phyloP scores from a whole-genome alignment of 306 rosid genomes.

The Abrus pulchellus region DNA sequence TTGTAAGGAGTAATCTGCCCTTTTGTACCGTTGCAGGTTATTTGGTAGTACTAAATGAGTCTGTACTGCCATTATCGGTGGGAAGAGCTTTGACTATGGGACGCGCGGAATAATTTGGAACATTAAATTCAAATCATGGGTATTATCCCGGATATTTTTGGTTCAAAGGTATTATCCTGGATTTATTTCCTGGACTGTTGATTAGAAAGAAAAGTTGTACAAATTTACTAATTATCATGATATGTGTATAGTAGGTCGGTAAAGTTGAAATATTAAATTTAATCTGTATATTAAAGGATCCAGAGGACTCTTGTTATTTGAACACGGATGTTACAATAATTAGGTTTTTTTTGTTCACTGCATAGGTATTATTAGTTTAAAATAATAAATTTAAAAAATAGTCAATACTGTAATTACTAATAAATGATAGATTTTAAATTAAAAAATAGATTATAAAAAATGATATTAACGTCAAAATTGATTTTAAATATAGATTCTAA shows the following conservation, averaged over 20 bases:
- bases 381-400: too few relatives aligned
- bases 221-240: constrained; percentile 29
- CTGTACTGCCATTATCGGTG: constrained; percentile 1
- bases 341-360: too few relatives aligned
- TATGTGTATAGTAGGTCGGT: constrained; percentile 47
- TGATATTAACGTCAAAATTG: too few relatives aligned
- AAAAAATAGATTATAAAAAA: too few relatives aligned
- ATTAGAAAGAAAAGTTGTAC: constrained; percentile 34
- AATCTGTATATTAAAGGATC: constrained; percentile 39
- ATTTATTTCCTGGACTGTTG: constrained; percentile 41
- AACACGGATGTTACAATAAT: neutral
- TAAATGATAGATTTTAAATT: too few relatives aligned
- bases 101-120: constrained; percentile 28
- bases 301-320: neutral
- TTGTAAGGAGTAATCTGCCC: neutral
- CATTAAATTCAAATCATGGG: constrained; percentile 35
- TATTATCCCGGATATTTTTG: constrained; percentile 9
- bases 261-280: constrained; percentile 30
- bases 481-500: too few relatives aligned
- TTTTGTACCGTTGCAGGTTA: constrained; percentile 29
- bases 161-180: constrained; percentile 4
- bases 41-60: neutral
- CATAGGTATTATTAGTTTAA: too few relatives aligned
- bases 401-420: too few relatives aligned
- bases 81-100: constrained; percentile 34